Percentiles rank a stretch among this genome's conserved stretches.
These are phyloP conservation scores for Alternaria gansuensis DNA, from an alignment of 2,329 filamentous ascomycete species.

Conservation along the genomic window DNA sequence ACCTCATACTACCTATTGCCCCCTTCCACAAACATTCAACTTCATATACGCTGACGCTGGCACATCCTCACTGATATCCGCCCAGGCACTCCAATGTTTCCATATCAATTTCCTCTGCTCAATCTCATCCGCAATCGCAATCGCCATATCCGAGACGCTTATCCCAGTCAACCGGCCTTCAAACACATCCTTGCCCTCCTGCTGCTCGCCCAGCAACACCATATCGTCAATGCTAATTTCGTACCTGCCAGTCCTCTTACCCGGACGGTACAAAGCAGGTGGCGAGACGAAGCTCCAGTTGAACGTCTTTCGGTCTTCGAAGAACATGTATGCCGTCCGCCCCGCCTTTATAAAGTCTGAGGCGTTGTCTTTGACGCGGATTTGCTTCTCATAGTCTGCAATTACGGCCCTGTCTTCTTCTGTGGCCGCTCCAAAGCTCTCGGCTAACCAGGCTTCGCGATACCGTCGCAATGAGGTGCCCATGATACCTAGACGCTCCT, in stretches of 20 bases:
- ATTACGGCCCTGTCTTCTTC: constrained; percentile 28
- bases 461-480: constrained; percentile 39
- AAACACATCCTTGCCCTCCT: constrained; percentile 36
- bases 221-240: constrained; percentile 47
- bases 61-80: constrained; percentile 42
- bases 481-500: constrained; percentile 46
- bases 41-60: constrained; percentile 39
- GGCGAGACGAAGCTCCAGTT: constrained; percentile 49
- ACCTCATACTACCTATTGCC: constrained; percentile 13
- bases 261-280: constrained; percentile 46
- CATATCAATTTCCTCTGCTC: constrained; percentile 38
- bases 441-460: constrained; percentile 38
- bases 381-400: constrained; percentile 35
- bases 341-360: constrained; percentile 47
- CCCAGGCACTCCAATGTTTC: constrained; percentile 48
- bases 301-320: constrained; percentile 47
- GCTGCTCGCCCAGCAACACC: constrained; percentile 38
- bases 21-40: constrained; percentile 34
- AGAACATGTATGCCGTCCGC: constrained; percentile 50
- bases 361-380: constrained; percentile 38
- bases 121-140: constrained; percentile 50
- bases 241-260: constrained; percentile 46
- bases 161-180: constrained; percentile 47
- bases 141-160: constrained; percentile 47
- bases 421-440: constrained; percentile 26